Conservation (phyloP, 192 early-diverging fungal species). For the Coemansia sp. region DNA sequence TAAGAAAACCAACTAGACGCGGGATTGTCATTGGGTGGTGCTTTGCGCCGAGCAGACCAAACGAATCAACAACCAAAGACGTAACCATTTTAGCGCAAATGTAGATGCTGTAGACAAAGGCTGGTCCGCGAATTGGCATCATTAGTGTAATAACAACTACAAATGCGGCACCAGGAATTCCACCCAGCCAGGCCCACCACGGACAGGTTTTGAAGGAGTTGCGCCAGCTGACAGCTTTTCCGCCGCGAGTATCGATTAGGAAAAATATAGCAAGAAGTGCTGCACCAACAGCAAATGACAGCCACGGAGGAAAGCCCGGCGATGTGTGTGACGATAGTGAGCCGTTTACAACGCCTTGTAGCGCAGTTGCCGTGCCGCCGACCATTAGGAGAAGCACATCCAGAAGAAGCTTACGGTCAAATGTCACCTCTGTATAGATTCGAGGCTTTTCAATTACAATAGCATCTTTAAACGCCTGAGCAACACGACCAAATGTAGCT, state of each 20-base stretch:
- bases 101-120: conserved; percentile 2
- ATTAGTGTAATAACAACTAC: conserved; percentile 2
- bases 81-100: conserved; percentile 6
- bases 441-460: conserved; percentile 1
- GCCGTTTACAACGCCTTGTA: conserved; percentile 1
- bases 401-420: conserved; percentile 1
- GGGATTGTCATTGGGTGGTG: conserved; percentile 1
- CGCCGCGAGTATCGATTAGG: neutral
- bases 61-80: neutral
- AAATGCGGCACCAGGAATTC: neutral
- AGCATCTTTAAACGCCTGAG: neutral
- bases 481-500: neutral
- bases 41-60: conserved; percentile 2
- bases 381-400: neutral
- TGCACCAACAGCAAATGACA: conserved; percentile 1
- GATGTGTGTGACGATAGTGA: neutral
- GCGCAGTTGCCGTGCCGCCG: neutral
- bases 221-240: conserved; percentile 1
- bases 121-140: conserved; percentile 1
- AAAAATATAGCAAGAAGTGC: neutral
- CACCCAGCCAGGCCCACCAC: conserved; percentile 2
- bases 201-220: neutral
- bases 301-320: conserved; percentile 1
- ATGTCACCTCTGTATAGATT: neutral
- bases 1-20: neutral